These are phyloP conservation scores for Suhomyces sp. DNA, from an alignment of 805 yeast species.

Conservation along the genomic window DNA sequence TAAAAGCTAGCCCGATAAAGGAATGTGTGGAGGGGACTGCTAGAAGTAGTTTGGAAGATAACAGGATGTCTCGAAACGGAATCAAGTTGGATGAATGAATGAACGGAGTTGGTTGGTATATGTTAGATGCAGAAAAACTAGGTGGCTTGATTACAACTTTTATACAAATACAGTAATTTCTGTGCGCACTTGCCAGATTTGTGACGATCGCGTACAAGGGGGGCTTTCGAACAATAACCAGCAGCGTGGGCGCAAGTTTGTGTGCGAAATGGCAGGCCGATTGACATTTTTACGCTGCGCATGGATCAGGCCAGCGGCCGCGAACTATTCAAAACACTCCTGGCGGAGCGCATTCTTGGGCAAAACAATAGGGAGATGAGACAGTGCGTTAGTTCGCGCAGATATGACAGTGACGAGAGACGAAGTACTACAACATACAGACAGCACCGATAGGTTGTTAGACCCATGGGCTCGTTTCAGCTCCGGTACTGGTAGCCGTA, in stretches of 20 bases:
- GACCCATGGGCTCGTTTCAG: not conserved
- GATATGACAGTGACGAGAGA: not conserved
- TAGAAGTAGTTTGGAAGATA: not conserved
- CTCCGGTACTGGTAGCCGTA: not conserved
- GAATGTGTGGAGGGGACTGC: slow-evolving; percentile 10
- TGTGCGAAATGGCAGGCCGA: not conserved
- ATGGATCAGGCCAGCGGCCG: not conserved
- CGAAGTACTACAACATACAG: not conserved
- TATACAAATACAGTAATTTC: slow-evolving; percentile 11
- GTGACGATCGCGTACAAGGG: slow-evolving; percentile 5
- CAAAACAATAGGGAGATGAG: not conserved
- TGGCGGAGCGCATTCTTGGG: not conserved
- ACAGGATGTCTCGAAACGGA: not conserved
- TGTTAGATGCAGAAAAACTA: not conserved
- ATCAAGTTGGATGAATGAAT: not conserved
- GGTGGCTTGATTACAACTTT: slow-evolving; percentile 5
- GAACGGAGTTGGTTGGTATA: not conserved
- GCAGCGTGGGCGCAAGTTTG: slow-evolving; percentile 1
- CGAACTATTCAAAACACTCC: not conserved
- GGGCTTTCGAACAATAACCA: slow-evolving; percentile 2
- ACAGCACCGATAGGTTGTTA: not conserved
- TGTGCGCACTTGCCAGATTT: not conserved
- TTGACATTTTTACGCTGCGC: not conserved
- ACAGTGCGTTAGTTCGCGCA: not conserved
- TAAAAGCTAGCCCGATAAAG: slow-evolving; percentile 4